phyloP scores from a whole-genome alignment of 75 land plant species.

The Gnetum montanum region DNA sequence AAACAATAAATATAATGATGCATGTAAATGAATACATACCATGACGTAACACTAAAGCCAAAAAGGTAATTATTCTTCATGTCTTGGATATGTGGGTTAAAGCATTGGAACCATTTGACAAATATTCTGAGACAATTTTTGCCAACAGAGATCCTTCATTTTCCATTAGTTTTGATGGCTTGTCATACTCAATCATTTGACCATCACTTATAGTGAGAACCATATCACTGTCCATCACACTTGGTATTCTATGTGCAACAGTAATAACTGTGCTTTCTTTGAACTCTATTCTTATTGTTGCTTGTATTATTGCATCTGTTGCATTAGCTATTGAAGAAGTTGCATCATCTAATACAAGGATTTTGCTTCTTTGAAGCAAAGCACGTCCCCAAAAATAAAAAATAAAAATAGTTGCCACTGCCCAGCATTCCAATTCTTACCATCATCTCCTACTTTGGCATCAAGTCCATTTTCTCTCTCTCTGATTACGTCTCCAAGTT shows the following conservation, averaged over 20 bases:
- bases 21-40: no score
- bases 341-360: slow-evolving; percentile 28
- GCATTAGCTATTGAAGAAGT: slow-evolving; percentile 21
- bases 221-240: slow-evolving; percentile 36
- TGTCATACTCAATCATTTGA: no score
- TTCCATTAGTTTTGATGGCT: no score
- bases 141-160: no score
- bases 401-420: slow-evolving; percentile 34
- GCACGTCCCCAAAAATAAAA: slow-evolving; percentile 25
- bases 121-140: no score
- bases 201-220: slow-evolving; percentile 61
- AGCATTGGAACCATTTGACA: no score
- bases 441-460: slow-evolving; percentile 17
- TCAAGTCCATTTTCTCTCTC: slow-evolving; percentile 12
- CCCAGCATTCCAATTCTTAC: slow-evolving; percentile 27
- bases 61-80: no score
- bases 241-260: slow-evolving; percentile 39
- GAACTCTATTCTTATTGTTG: slow-evolving; percentile 15
- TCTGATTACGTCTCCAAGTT: slow-evolving; percentile 28
- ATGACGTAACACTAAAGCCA: no score
- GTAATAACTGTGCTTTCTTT: slow-evolving; percentile 32
- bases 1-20: no score
- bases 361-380: slow-evolving; percentile 15
- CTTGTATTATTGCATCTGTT: slow-evolving; percentile 21
- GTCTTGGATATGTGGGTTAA: no score